Conservation (phyloP, 805 yeast genomes). For the Lachancea sp. region DNA sequence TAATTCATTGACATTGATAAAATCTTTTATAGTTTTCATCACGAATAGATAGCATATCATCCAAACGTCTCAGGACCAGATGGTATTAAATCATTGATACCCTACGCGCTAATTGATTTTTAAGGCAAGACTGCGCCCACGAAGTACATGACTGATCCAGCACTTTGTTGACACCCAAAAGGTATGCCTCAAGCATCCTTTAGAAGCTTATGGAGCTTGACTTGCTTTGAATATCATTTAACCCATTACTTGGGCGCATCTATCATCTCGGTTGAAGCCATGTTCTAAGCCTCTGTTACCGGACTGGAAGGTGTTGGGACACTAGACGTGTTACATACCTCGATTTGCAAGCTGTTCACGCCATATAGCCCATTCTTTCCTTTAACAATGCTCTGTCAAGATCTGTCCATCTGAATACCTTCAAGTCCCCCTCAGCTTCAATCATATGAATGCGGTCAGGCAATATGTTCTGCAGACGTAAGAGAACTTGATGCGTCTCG, state of each 20-base stretch:
- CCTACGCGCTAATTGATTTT: too few relatives aligned
- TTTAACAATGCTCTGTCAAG: conserved; percentile 14
- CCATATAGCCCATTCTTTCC: conserved; percentile 1
- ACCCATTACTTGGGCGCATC: background rate
- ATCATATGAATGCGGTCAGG: conserved; percentile 14
- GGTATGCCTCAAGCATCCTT: too few relatives aligned
- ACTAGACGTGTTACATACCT: background rate
- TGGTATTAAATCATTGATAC: too few relatives aligned
- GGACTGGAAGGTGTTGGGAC: background rate
- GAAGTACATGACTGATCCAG: too few relatives aligned
- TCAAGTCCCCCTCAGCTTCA: conserved; percentile 24
- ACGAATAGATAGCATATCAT: too few relatives aligned
- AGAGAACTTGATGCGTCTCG: conserved; percentile 24
- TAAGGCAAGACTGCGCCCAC: too few relatives aligned
- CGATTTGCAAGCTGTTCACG: background rate
- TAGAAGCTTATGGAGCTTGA: too few relatives aligned
- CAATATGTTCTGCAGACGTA: conserved; percentile 17
- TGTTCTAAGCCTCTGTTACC: background rate
- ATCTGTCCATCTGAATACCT: conserved; percentile 27
- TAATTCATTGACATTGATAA: background rate
- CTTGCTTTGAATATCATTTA: too few relatives aligned
- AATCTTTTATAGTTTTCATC: too few relatives aligned
- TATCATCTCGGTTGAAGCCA: background rate
- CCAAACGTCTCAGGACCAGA: too few relatives aligned
- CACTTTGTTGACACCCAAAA: too few relatives aligned